phyloP scores from a whole-genome alignment of 495 filamentous ascomycete species.

The Saxispiralis lemnorum region DNA sequence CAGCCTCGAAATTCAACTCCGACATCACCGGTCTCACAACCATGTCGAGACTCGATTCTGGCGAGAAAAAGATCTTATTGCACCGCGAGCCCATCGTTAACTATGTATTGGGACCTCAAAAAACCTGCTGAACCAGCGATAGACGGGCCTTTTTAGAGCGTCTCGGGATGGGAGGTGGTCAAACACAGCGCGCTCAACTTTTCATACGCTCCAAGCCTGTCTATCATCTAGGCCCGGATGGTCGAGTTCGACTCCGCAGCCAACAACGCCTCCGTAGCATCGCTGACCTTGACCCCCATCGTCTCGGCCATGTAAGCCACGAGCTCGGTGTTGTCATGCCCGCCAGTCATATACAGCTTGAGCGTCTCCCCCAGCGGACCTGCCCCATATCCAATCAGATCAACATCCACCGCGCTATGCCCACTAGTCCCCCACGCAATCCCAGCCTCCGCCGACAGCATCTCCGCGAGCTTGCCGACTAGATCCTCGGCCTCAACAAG shows the following conservation, averaged over 20 bases:
- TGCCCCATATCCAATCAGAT: constrained; percentile 5
- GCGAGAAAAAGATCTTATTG: too few species aligned
- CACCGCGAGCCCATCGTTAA: too few species aligned
- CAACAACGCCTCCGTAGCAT: not conserved
- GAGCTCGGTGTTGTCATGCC: constrained; percentile 11
- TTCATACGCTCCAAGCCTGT: too few species aligned
- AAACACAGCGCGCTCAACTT: too few species aligned
- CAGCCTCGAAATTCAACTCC: too few species aligned
- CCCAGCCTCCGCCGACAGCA: constrained; percentile 13
- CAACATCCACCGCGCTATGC: constrained; percentile 20
- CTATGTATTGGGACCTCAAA: too few species aligned
- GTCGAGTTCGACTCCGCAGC: not conserved
- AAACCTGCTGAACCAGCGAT: too few species aligned
- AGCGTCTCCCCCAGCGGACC: constrained; percentile 1
- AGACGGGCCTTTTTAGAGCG: too few species aligned
- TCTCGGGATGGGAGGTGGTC: too few species aligned
- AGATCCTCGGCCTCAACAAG: not conserved
- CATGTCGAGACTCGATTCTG: too few species aligned
- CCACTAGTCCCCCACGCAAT: constrained; percentile 20
- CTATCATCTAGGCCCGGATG: too few species aligned
- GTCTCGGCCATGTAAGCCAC: not conserved
- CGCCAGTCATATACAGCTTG: constrained; percentile 8
- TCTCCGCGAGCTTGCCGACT: constrained; percentile 13
- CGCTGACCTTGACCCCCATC: not conserved
- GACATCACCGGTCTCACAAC: too few species aligned